Percentiles rank a stretch among this genome's conserved stretches.
phyloP scores from a whole-genome alignment of 306 rosid genomes.

The Crotalaria pallida region DNA sequence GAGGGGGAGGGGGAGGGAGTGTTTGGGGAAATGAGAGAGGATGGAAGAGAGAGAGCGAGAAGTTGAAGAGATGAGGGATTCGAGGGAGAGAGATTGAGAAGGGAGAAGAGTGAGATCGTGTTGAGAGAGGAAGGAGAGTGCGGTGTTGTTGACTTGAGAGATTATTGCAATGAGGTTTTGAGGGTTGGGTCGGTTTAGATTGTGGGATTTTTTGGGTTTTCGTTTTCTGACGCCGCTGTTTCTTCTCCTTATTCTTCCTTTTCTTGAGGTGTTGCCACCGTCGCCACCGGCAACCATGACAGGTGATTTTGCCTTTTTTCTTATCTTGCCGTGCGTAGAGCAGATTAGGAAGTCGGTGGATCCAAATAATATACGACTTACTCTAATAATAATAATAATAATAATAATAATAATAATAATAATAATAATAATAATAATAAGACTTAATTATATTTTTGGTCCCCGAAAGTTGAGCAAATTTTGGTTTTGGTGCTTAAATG shows the following conservation, averaged over 20 bases:
- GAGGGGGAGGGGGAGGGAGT: slow-evolving; percentile 10
- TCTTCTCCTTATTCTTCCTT: too few relatives aligned
- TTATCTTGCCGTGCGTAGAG: too few relatives aligned
- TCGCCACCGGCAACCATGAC: slow-evolving; percentile 26
- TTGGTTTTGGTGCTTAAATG: too few relatives aligned
- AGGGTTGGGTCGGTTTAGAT: not conserved
- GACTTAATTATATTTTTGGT: too few relatives aligned
- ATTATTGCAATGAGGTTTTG: slow-evolving; percentile 26
- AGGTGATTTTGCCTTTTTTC: too few relatives aligned
- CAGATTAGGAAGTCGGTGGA: too few relatives aligned
- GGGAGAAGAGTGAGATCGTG: slow-evolving; percentile 60
- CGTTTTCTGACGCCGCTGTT: not conserved
- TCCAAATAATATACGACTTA: too few relatives aligned
- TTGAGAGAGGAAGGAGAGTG: slow-evolving; percentile 52
- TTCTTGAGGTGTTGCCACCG: not conserved
- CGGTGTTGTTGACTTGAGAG: slow-evolving; percentile 30
- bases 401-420: too few relatives aligned
- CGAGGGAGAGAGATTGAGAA: slow-evolving; percentile 45
- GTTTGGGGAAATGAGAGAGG: slow-evolving; percentile 22
- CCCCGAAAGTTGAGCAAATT: too few relatives aligned
- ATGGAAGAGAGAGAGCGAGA: slow-evolving; percentile 24
- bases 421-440: too few relatives aligned
- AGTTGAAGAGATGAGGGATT: slow-evolving; percentile 44
- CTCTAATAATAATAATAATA: too few relatives aligned
- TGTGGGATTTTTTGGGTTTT: slow-evolving; percentile 4